A percentile compares a stretch with the other conserved stretches of the same genome.
Conservation (phyloP, 2,329 filamentous ascomycete genomes). For the Periconia digitata region DNA sequence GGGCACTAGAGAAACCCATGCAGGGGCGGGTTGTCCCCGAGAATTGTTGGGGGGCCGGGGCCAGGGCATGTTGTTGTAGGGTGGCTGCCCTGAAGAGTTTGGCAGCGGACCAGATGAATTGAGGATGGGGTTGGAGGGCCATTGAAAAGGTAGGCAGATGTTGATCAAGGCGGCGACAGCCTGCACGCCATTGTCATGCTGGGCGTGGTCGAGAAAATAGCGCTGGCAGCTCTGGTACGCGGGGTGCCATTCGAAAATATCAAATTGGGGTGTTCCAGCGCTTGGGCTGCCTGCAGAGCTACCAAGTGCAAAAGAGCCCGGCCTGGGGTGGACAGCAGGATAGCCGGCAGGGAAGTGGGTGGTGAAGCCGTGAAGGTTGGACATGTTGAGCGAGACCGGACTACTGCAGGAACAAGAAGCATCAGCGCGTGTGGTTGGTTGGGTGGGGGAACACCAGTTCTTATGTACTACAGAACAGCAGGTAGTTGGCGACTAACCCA, state of each 20-base stretch:
- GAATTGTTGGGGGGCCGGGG: slow-evolving; percentile 43
- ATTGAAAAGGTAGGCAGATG: slow-evolving; percentile 86
- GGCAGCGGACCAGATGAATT: slow-evolving; percentile 38
- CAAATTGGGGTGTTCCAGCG: slow-evolving; percentile 54
- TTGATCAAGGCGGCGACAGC: slow-evolving; percentile 89
- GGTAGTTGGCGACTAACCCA: slow-evolving; percentile 19
- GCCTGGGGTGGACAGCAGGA: slow-evolving; percentile 30
- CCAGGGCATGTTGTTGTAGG: slow-evolving; percentile 44
- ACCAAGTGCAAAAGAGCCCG: slow-evolving; percentile 28
- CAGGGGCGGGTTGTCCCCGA: slow-evolving; percentile 39
- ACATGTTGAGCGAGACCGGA: slow-evolving; percentile 16
- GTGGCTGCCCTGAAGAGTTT: slow-evolving; percentile 33
- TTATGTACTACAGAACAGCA: slow-evolving; percentile 4
- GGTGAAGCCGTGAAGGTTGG: slow-evolving; percentile 31
- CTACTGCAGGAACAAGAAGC: slow-evolving; percentile 32
- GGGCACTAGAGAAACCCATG: slow-evolving; percentile 72
- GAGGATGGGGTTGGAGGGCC: slow-evolving; percentile 53
- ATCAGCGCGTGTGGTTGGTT: slow-evolving; percentile 26
- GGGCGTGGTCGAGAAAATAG: slow-evolving; percentile 90
- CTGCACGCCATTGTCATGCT: slow-evolving; percentile 80
- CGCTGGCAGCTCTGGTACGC: slow-evolving; percentile 86
- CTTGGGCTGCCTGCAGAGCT: slow-evolving; percentile 14
- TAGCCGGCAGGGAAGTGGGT: slow-evolving; percentile 37
- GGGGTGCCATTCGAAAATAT: slow-evolving; percentile 91
- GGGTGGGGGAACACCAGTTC: slow-evolving; percentile 18